Evolutionary conservation across 2,329 filamentous ascomycete genomes (phyloP), one percentile per base, ranked within the genome.

Genomic region (Claviceps arundinis): DNA sequence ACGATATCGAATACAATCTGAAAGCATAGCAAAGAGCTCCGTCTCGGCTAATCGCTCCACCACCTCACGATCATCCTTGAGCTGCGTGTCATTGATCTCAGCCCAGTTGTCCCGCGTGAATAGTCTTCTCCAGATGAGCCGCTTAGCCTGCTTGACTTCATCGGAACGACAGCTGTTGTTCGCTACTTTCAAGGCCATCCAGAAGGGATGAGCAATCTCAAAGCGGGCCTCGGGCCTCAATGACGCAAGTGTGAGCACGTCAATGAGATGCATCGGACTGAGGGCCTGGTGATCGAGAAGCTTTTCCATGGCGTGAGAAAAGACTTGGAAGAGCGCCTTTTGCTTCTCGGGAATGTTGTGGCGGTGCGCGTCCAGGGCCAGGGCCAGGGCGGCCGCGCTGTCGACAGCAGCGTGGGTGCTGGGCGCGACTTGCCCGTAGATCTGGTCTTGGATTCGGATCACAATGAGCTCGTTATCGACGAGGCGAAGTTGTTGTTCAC

Each of bases 41-140:
- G 89, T 95, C 52, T 75, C 69, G 37, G 73, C 71, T 26, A 94
- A 68, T 17, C 78, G 72, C 30, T 77, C 73, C 50, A 82, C 73
- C 30, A 89, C 78, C 56, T 86, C 77, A 3, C 72, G 69, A 61
- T 95, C 89, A 52, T 81, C 80, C 63, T 87, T 85, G 54, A 84
- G 74, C 47, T 84, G 80, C 0, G 86, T 91, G 58, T 87, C 81
- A 62, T 93, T 91, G 62, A 94, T 78, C 54, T 72, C 74, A 26
- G 77, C 72, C 93, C 93, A 98, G 63, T 96, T 81, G 64, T 96
- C 90, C 48, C 83, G 81, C 58, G 91, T 77, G 61, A 86, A 86
- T 55, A 89, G 84, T 51, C 93, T 81, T 62, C 93, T 85, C 93
- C 93, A 98, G 56, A 97, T 87, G 41, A 81, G 70, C 16, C 72